Evolutionary conservation across 2,329 filamentous ascomycete species (phyloP).

Genomic region (Claviceps sp.): DNA sequence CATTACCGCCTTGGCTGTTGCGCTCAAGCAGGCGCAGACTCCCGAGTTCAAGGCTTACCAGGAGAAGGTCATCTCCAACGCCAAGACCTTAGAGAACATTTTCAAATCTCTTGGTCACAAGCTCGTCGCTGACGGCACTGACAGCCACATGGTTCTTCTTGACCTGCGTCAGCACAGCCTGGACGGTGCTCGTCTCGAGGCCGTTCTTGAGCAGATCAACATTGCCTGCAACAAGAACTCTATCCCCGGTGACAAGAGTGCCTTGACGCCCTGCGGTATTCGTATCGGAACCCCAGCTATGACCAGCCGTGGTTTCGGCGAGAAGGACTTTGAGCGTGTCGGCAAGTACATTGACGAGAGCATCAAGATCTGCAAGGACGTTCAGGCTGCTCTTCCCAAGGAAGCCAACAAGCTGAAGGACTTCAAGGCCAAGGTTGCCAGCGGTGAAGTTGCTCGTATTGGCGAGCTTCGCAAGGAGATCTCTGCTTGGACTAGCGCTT

Average conservation of each 20-base stretch:
- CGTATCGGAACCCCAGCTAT: conserved; percentile 96
- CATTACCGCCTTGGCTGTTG: conserved; percentile 91
- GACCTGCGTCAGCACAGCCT: conserved; percentile 80
- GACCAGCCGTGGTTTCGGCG: conserved; percentile 88
- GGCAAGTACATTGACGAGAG: conserved; percentile 77
- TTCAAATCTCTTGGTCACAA: conserved; percentile 85
- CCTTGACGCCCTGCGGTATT: conserved; percentile 85
- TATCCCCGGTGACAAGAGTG: conserved; percentile 93
- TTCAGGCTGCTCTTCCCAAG: conserved; percentile 79
- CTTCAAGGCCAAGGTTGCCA: conserved; percentile 86
- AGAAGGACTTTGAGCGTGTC: conserved; percentile 84
- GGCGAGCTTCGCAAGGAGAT: conserved; percentile 82
- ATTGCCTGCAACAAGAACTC: conserved; percentile 99
- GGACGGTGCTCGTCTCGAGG: conserved; percentile 90
- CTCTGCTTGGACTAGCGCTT: conserved; percentile 69
- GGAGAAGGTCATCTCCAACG: conserved; percentile 81
- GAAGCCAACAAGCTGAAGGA: conserved; percentile 99
- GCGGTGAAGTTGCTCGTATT: conserved; percentile 69
- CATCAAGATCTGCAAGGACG: conserved; percentile 81
- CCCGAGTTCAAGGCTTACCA: conserved; percentile 93
- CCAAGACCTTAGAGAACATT: conserved; percentile 75
- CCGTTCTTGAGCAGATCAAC: conserved; percentile 93
- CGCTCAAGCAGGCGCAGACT: conserved; percentile 82
- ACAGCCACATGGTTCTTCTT: conserved; percentile 93
- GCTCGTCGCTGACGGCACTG: conserved; percentile 88